Percentiles rank a stretch among this genome's conserved stretches.
Conservation (phyloP, 2,329 filamentous ascomycete species). For the Biscogniauxia mediterranea region DNA sequence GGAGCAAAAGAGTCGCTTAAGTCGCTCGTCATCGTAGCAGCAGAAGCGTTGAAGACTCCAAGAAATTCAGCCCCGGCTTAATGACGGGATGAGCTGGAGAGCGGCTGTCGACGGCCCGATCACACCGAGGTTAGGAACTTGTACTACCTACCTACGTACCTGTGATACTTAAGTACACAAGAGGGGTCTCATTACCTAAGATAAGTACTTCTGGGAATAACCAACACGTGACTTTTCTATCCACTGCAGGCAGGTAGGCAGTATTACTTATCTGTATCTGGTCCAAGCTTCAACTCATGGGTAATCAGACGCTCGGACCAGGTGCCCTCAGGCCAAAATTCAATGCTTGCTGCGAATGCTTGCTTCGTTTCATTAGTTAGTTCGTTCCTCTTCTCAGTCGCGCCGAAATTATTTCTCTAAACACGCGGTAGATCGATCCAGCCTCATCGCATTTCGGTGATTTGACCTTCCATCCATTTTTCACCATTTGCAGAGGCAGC, state of each 20-base stretch:
- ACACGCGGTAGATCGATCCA: constrained; percentile 32
- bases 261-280: neutral
- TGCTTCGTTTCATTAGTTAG: constrained; percentile 7
- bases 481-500: constrained; percentile 6
- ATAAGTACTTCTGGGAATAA: too few relatives aligned
- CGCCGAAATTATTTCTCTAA: constrained; percentile 39
- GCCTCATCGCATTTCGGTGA: constrained; percentile 24
- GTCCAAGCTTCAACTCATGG: constrained; percentile 1
- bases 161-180: too few relatives aligned
- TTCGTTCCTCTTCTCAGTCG: constrained; percentile 18
- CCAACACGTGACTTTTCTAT: too few relatives aligned
- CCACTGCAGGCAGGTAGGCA: too few relatives aligned
- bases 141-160: too few relatives aligned
- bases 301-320: neutral
- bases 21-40: constrained; percentile 2
- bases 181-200: too few relatives aligned
- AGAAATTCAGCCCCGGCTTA: too few relatives aligned
- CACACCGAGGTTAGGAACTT: constrained; percentile 12
- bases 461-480: constrained; percentile 19
- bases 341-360: constrained; percentile 9
- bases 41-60: too few relatives aligned
- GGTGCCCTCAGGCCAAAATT: constrained; percentile 1
- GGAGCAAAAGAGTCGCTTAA: neutral
- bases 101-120: constrained; percentile 22
- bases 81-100: neutral